Base-by-base conservation (phyloP, 1,284 basidiomycete species). In the Rhodotorula sp. region DNA sequence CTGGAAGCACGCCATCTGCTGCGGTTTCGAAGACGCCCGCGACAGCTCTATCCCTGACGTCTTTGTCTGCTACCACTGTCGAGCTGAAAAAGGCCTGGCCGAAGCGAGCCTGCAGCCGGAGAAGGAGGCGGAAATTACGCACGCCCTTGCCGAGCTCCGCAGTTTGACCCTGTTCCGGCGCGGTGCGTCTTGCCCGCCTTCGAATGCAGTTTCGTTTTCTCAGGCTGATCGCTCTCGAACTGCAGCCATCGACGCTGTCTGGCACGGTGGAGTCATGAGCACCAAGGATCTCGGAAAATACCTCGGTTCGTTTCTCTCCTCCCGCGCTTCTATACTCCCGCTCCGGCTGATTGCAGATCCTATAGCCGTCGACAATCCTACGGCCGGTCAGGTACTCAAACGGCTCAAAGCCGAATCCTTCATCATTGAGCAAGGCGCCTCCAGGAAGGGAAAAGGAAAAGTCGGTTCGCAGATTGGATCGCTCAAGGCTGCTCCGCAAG, bases 1-100 rank as follows among this genome's bases (percentile, higher is more conserved):
- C 15, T 73, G 71, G 69, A 70, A 70, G 58, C 74, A 75, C 58
- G 58, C 62, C 34, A 43, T 58, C 34, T 75, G 74, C 61, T 73
- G 73, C 60, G 74, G 74, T 54, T 69, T 29, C 66, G 14, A 34
- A 12, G n/a, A 39, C 23, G 57, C 21, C 29, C 16, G 63, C 3
- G 63, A 63, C 63, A 26, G 54, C 21, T 31, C 64, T 62, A 21
- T 73, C 61, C 57, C 74, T 49, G 71, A 69, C 58, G 51, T 70
- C 57, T 66, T 75, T 67, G 47, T 57, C 46, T 70, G 67, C 66
- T 71, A 72, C 58, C 65, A 64, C 48, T 70, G 70, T 59, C 68
- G 65, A 21, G 62, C 65, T 61, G 23, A 61, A 47, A 26, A 47
- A 34, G 63, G 57, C 29, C n/a, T 31, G 48, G 39, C 65, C 29